Evolutionary conservation across 345 rosid species (phyloP), one percentile per base, ranked within the genome.

Genomic region (Odontarrhena argentea): DNA sequence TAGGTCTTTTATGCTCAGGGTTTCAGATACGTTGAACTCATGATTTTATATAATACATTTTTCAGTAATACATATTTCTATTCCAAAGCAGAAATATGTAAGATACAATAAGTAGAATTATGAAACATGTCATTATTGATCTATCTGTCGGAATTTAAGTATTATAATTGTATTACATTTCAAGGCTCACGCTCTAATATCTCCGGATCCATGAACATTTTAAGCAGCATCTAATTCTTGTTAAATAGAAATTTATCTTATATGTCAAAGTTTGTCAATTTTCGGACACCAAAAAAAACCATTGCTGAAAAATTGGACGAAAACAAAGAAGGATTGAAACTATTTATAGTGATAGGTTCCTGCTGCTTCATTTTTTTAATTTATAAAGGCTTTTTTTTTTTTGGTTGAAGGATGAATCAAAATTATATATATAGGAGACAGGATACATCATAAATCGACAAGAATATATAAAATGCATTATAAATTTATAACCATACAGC

Each of bases 391-490:
- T 32, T 47, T 32, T 54, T 3, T 32, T 5, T 32, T 32, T 6
- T 5, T 5, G 36, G 1, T 18, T 13, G 45, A 45, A 55, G 12
- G 1, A n/a, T 55, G 70, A 35, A 45, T 34, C 1, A 1, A 65
- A 40, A 11, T 8, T 51, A 32, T 25, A 48, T 35, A 15, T 41
- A 65, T 42, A 65, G 36, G 43, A 6, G 60, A 53, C 15, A 4
- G 9, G 40, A 30, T 32, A 65, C 9, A 11, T 15, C 26, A 14
- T 32, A 65, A 5, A 7, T 15, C 14, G 30, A 37, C 15, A 50
- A 37, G 41, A 18, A 37, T 54, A 71, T 37, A 28, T 71, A 71
- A 55, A 13, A 70, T 35, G 68, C 74, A 8, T 61, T 13, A 13
- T 53, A 62, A 60, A 11, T 47, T 32, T 45, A 70, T 6, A 32